Evolutionary conservation across 2,329 filamentous ascomycete species (phyloP), one percentile per base, ranked within the genome.

Genomic region (Apiospora saccharicola): DNA sequence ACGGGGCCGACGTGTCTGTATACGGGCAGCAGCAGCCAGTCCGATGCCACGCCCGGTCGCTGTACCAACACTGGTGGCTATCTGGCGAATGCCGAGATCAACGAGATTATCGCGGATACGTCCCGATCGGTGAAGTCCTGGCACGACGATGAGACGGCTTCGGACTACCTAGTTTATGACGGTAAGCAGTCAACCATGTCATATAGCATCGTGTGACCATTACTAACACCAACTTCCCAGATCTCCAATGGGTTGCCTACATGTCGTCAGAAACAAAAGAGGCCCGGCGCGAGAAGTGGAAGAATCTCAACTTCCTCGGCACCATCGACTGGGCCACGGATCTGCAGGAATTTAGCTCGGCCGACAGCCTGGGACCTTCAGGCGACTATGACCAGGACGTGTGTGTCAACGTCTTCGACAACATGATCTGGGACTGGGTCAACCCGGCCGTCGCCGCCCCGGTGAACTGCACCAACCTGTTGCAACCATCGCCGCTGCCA

Each of bases 321-420:
- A 80, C 72, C 19, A 73, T 74, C 24, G 78, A 82, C 68, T 83
- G 80, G 81, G 81, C 81, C 12, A 74, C 77, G 43, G 81, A 83
- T 72, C 72, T 83, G 16, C 71, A 76, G 37, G 47, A 26, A 6
- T 77, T 75, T 41, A 61, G 19, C 8, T 19, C 53, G 7, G 30
- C 30, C 3, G 64, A 67, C 14, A n/a, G 14, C 64, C 12, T 67
- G 16, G 64, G 64, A 24, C 30, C 37, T 5, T 67, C 37, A 22
- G 64, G 30, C 64, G 34, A 44, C 64, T 67, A 24, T 37, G 64
- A 43, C 13, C 19, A 30, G n/a, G 24, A 41, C n/a, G 7, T 16
- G 3, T 67, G 64, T 41, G 34, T 67, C 34, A 44, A 41, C 3
- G 64, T 67, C 30, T 67, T 67, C 16, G 24, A 64, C 34, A 22